Evolutionary conservation across 352 stramenopile species (phyloP), one percentile per base, ranked within the genome.

Genomic region (Phytophthora rubi): DNA sequence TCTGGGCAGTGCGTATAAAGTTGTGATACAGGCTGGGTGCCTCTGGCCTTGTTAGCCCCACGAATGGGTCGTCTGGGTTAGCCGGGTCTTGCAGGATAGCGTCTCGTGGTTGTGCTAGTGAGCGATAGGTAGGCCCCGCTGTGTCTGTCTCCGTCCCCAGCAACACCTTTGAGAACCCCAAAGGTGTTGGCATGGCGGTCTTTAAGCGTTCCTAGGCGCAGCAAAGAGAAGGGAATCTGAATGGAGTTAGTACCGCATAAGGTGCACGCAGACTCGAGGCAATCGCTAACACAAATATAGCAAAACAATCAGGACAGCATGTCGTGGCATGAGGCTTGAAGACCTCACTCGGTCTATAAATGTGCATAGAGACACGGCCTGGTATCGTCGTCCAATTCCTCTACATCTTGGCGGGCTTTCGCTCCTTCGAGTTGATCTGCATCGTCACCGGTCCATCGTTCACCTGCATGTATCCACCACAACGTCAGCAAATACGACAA

Each of bases 401-500:
- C 55, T 75, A 74, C 33, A 75, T 80, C 62, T 90, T 88, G n/a
- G 60, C 64, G 12, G 72, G 73, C 51, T 89, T 88, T 28, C 82
- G 75, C 13, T 88, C 84, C 59, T 93, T 95, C 12, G 89, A 96
- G 71, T 96, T 83, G 63, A 96, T 92, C 51, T 68, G 77, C 76
- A 96, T 93, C 10, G 89, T 96, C 39, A 96, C 80, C 13, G 89
- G 89, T 3, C 89, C 89, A 60, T 95, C 88, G 57, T 93, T 93
- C 39, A 93, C 83, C 86, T 93, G 53, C 30, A 53, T 45, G n/a
- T 23, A 49, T 44, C 28, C 55, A 56, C 6, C 39, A 47, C 49
- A 62, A 63, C 32, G 47, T 73, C 15, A 73, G n/a, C 44, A 12
- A 53, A 3, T 47, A 28, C 16, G 35, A 48, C 26, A 12, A 28